Conservation (phyloP, 1,284 basidiomycete genomes). For the Pterula multifida region DNA sequence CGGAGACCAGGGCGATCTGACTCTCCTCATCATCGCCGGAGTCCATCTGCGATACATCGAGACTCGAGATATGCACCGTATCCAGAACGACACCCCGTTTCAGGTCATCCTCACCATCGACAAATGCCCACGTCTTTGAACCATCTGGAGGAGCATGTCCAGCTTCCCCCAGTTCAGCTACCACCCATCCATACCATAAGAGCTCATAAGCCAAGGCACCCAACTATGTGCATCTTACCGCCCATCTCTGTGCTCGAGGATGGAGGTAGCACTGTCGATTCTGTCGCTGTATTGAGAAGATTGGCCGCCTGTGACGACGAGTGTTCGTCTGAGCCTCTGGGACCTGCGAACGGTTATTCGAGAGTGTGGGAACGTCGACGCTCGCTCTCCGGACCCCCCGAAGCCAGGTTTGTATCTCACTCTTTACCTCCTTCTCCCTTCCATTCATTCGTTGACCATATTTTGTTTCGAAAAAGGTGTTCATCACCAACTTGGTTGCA, state of each 20-base stretch:
- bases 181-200: neutral
- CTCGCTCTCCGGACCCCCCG: neutral
- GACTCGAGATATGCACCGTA: neutral
- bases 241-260: constrained; percentile 59
- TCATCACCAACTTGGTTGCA: neutral
- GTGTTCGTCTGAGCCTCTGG: neutral
- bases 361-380: neutral
- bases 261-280: constrained; percentile 37
- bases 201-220: neutral
- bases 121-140: constrained; percentile 9
- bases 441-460: neutral
- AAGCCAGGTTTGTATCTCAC: neutral
- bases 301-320: constrained; percentile 25
- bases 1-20: neutral
- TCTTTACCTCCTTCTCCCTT: neutral
- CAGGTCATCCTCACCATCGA: constrained; percentile 6
- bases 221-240: constrained; percentile 36
- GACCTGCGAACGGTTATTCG: neutral
- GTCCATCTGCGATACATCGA: neutral
- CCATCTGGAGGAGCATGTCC: neutral
- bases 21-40: neutral
- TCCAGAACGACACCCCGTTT: neutral
- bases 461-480: neutral
- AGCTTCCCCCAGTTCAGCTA: neutral
- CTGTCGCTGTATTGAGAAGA: constrained; percentile 48